Evolutionary conservation across 1,284 basidiomycete species (phyloP).

Genomic region (Cryptococcus wingfieldii): DNA sequence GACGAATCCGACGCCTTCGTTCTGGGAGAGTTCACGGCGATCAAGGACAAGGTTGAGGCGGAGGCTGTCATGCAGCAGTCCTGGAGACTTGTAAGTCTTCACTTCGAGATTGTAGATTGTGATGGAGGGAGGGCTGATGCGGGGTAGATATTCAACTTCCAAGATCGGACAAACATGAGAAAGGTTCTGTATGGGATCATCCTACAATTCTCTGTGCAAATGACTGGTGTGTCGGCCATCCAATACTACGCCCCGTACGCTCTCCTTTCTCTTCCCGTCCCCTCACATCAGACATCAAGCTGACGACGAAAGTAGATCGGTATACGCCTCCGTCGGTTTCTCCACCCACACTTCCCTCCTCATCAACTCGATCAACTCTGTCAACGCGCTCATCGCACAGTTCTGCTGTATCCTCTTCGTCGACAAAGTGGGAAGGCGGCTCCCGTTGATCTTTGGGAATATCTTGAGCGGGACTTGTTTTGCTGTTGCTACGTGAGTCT

Average conservation of each 20-base stretch:
- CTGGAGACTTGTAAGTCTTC: constrained; percentile 26
- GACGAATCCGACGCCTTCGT: constrained; percentile 46
- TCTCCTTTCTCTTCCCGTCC: not conserved
- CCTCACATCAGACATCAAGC: not conserved
- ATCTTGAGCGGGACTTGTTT: constrained; percentile 50
- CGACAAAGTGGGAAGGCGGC: constrained; percentile 57
- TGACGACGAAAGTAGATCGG: constrained; percentile 4
- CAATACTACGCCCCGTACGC: constrained; percentile 52
- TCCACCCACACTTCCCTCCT: constrained; percentile 52
- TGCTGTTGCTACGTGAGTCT: constrained; percentile 33
- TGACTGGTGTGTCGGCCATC: constrained; percentile 55
- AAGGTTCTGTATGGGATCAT: constrained; percentile 51
- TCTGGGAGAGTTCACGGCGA: constrained; percentile 45
- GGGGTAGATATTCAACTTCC: constrained; percentile 51
- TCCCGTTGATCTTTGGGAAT: constrained; percentile 58
- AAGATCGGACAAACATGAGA: constrained; percentile 53
- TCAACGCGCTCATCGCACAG: constrained; percentile 60
- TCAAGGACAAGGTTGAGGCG: constrained; percentile 41
- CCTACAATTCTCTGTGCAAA: constrained; percentile 51
- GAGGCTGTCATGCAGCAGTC: constrained; percentile 44
- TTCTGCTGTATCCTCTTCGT: constrained; percentile 58
- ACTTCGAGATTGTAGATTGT: not conserved
- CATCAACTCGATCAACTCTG: constrained; percentile 60
- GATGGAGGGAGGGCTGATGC: not conserved
- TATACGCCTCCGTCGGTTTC: constrained; percentile 50